A percentile compares a stretch with the other conserved stretches of the same genome.
phyloP scores from a whole-genome alignment of 2,329 filamentous ascomycete genomes.

The Talaromyces sp. region DNA sequence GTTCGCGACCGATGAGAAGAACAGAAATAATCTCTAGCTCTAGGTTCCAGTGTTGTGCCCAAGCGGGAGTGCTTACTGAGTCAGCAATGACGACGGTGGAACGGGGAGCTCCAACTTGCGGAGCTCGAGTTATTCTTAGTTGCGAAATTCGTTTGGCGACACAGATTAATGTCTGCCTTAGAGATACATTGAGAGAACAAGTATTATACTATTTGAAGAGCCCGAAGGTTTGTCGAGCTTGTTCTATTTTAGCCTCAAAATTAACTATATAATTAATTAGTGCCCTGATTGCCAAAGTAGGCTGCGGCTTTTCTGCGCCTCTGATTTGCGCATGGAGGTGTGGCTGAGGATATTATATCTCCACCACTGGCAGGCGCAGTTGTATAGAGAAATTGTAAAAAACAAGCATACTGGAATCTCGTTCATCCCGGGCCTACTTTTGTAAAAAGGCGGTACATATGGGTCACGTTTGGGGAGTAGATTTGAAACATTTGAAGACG shows the following conservation, averaged over 20 bases:
- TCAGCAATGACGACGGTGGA: constrained; percentile 26
- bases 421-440: too few relatives aligned
- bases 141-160: too few relatives aligned
- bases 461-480: too few relatives aligned
- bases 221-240: background rate
- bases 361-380: background rate
- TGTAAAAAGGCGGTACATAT: too few relatives aligned
- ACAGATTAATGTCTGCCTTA: constrained; percentile 20
- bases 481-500: too few relatives aligned
- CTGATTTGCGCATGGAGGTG: constrained; percentile 6
- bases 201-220: background rate
- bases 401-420: too few relatives aligned
- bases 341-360: constrained; percentile 4
- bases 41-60: constrained; percentile 11
- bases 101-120: background rate
- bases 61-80: constrained; percentile 18
- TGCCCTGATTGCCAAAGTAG: background rate
- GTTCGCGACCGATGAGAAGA: constrained; percentile 7
- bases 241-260: too few relatives aligned
- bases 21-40: constrained; percentile 2
- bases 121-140: constrained; percentile 15
- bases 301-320: constrained; percentile 5
- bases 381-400: too few relatives aligned
- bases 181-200: background rate
- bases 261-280: too few relatives aligned